Conservation (phyloP, 176 grass and related monocot species). For the Guadua angustifolia region DNA sequence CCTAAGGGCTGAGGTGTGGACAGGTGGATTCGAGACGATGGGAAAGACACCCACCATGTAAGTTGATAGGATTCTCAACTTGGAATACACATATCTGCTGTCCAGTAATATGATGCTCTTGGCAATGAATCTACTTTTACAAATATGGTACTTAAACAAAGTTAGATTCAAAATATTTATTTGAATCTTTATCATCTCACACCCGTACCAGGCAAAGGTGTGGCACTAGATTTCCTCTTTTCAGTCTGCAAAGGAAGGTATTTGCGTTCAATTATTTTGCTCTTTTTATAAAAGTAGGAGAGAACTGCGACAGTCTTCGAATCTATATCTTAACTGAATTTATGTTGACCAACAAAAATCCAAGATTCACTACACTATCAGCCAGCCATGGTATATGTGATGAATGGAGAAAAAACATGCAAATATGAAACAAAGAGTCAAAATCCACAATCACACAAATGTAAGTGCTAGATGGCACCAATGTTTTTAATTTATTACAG, state of each 20-base stretch:
- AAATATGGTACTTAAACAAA: background rate
- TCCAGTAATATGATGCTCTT: constrained; percentile 9
- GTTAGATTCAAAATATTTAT: constrained; percentile 5
- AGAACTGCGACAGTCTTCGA: background rate
- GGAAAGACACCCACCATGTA: constrained; percentile 14
- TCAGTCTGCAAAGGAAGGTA: constrained; percentile 10
- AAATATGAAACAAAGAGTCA: background rate
- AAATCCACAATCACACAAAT: constrained; percentile 18
- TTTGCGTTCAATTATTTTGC: constrained; percentile 27
- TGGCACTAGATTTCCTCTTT: constrained; percentile 8
- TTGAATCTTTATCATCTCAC: constrained; percentile 7
- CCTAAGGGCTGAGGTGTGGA: constrained; percentile 20
- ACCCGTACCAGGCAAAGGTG: background rate
- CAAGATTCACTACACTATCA: constrained; percentile 6
- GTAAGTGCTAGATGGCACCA: background rate
- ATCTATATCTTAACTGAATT: constrained; percentile 26
- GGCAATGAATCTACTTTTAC: constrained; percentile 15
- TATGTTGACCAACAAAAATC: constrained; percentile 1
- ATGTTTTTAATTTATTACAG: background rate
- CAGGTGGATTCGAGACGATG: background rate
- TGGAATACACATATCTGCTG: constrained; percentile 16
- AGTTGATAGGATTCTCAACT: constrained; percentile 34
- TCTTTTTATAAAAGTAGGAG: constrained; percentile 23
- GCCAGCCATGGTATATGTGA: background rate
- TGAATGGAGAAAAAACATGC: background rate